Percentiles rank a stretch among this genome's conserved stretches.
These are phyloP conservation scores for Heliocybe sulcata DNA, from an alignment of 1,284 basidiomycete genomes.

Conservation along the genomic window DNA sequence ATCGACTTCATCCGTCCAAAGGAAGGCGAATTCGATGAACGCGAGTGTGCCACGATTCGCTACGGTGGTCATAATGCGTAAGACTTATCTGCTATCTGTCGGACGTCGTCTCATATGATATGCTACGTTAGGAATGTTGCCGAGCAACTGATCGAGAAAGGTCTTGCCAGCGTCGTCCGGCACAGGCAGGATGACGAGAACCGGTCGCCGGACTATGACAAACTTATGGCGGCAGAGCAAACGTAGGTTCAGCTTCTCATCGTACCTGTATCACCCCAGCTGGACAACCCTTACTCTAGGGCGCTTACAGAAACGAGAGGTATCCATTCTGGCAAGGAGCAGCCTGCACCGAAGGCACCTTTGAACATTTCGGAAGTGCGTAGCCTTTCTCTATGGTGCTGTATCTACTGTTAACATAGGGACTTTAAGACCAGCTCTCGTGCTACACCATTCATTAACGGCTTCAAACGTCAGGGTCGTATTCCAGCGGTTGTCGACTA, in stretches of 20 bases:
- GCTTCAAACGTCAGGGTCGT: conserved; percentile 86
- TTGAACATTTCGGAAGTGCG: conserved; percentile 83
- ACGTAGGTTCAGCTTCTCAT: conserved; percentile 39
- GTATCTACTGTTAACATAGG: conserved; percentile 5
- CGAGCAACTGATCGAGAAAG: conserved; percentile 90
- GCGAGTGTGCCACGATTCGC: conserved; percentile 85
- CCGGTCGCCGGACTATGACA: conserved; percentile 90
- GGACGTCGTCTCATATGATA: neutral
- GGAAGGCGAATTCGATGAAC: conserved; percentile 90
- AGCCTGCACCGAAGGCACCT: conserved; percentile 62
- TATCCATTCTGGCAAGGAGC: conserved; percentile 90
- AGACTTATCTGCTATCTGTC: conserved; percentile 16
- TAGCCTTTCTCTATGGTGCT: neutral
- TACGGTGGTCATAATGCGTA: conserved; percentile 76
- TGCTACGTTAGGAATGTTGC: conserved; percentile 69
- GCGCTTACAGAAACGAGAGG: conserved; percentile 79
- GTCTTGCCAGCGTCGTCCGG: conserved; percentile 83
- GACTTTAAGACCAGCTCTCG: conserved; percentile 53
- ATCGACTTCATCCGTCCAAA: conserved; percentile 89
- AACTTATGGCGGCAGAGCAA: conserved; percentile 92
- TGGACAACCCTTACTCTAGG: conserved; percentile 27
- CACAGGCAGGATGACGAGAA: conserved; percentile 96
- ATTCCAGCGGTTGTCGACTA: conserved; percentile 89
- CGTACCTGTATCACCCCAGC: neutral
- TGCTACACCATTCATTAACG: conserved; percentile 81